phyloP scores from a whole-genome alignment of 169 alveolate species.

The Perkinsus chesapeaki region DNA sequence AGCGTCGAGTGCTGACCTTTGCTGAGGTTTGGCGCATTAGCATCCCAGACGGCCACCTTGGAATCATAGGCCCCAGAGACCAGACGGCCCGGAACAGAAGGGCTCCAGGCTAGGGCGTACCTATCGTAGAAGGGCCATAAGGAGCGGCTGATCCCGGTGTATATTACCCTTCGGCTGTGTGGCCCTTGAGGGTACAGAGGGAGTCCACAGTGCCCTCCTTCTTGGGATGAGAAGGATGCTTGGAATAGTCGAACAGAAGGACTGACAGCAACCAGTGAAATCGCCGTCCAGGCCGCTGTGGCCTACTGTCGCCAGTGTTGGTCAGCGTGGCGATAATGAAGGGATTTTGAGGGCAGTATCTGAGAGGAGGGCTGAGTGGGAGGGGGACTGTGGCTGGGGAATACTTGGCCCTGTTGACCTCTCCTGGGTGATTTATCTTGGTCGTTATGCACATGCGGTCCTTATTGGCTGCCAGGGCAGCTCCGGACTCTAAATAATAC shows the following conservation, averaged over 20 bases:
- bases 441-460: neutral
- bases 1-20: neutral
- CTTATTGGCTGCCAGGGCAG: neutral
- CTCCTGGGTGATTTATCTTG: slow-evolving; percentile 54
- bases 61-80: neutral
- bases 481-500: neutral
- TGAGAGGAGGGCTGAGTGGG: slow-evolving; percentile 9
- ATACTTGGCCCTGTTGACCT: slow-evolving; percentile 49
- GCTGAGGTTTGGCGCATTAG: neutral
- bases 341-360: slow-evolving; percentile 79
- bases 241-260: slow-evolving; percentile 74
- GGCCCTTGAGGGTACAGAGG: neutral
- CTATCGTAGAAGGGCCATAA: neutral
- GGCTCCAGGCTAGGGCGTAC: neutral
- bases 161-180: neutral
- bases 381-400: neutral
- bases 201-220: neutral
- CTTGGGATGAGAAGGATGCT: slow-evolving; percentile 65
- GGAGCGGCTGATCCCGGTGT: no score
- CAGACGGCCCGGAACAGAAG: neutral
- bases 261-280: neutral
- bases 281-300: neutral
- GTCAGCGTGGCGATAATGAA: slow-evolving; percentile 84
- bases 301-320: slow-evolving; percentile 59
- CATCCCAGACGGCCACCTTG: slow-evolving; percentile 3